A percentile compares a stretch with the other conserved stretches of the same genome.
phyloP scores from a whole-genome alignment of 2,329 filamentous ascomycete genomes.

The Akanthomyces uredinophilus region DNA sequence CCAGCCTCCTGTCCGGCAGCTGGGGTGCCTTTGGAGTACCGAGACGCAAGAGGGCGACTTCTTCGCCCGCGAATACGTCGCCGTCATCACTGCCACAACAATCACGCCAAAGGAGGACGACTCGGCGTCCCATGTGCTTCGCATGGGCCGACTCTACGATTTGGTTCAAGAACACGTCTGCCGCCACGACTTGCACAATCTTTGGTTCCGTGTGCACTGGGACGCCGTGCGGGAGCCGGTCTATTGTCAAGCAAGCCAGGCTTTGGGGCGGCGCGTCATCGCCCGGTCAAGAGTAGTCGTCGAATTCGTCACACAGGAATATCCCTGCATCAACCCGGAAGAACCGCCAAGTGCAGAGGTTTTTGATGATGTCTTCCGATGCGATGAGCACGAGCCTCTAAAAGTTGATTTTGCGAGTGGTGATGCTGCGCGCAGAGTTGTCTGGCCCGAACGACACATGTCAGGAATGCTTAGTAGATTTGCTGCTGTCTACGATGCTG shows the following conservation, averaged over 20 bases:
- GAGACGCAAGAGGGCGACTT: not conserved
- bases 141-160: not conserved
- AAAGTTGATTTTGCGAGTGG: too few species aligned
- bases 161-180: not conserved
- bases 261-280: not conserved
- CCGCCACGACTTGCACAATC: not conserved
- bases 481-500: too few species aligned
- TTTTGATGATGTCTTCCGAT: not conserved
- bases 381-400: slow-evolving; percentile 1
- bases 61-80: not conserved
- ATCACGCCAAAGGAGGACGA: too few species aligned
- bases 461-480: too few species aligned
- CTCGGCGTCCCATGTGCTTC: too few species aligned
- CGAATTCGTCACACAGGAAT: not conserved
- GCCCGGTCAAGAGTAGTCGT: not conserved
- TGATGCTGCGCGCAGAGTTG: too few species aligned
- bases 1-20: slow-evolving; percentile 16
- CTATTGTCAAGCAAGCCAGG: not conserved
- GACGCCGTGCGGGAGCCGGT: not conserved
- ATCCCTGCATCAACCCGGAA: not conserved
- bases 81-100: not conserved
- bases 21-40: not conserved
- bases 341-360: not conserved
- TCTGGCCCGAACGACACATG: not conserved
- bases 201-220: not conserved